A percentile compares a stretch with the other conserved stretches of the same genome.
These are phyloP conservation scores for Lentinula edodes DNA, from an alignment of 768 basidiomycete species.

Conservation along the genomic window DNA sequence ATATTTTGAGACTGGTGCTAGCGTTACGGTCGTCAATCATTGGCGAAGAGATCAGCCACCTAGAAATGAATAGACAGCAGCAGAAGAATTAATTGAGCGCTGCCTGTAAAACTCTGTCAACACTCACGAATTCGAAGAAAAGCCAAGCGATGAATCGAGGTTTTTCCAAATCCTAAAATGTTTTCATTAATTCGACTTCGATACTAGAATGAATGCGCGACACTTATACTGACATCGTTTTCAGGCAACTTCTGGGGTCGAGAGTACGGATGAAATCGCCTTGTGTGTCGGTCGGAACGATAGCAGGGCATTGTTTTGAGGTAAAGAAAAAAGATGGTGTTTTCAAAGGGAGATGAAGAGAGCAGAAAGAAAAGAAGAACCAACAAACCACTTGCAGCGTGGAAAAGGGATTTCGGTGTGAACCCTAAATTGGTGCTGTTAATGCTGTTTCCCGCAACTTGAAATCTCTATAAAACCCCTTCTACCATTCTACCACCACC, in stretches of 20 bases:
- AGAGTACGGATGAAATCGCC: background rate
- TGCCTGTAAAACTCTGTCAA: background rate
- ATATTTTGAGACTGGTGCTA: background rate
- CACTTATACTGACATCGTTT: background rate
- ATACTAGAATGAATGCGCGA: background rate
- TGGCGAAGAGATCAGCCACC: background rate
- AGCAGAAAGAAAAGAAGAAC: background rate
- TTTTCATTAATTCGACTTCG: background rate
- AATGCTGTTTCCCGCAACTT: background rate
- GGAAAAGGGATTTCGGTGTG: background rate
- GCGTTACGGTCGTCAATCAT: background rate
- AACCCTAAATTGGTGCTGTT: background rate
- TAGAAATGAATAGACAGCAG: background rate
- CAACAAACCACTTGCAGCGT: background rate
- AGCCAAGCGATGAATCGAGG: background rate
- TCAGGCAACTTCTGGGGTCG: background rate
- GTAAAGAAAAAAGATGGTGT: background rate
- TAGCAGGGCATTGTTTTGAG: background rate
- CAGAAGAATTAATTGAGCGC: background rate
- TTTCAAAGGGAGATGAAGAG: background rate
- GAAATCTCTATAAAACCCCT: background rate
- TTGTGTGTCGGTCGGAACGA: background rate
- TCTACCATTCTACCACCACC: too few species aligned
- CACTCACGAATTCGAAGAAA: background rate
- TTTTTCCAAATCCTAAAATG: background rate